phyloP scores from a whole-genome alignment of 2,329 filamentous ascomycete species.

The Penicillium sclerotigenum region DNA sequence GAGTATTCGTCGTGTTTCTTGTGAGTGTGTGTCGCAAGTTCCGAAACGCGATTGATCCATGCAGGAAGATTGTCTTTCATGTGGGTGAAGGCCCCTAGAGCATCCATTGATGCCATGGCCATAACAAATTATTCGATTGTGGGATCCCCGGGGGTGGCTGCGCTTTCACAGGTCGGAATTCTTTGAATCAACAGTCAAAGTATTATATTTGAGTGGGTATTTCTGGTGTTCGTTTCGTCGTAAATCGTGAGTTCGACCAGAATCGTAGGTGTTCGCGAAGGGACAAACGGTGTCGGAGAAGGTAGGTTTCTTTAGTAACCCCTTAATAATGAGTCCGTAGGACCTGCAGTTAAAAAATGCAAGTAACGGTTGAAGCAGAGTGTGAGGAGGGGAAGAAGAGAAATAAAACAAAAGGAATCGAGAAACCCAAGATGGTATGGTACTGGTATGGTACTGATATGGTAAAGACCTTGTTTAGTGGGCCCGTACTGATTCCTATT shows the following conservation, averaged over 20 bases:
- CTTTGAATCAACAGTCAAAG: not conserved
- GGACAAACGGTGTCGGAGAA: not conserved
- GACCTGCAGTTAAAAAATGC: constrained; percentile 1
- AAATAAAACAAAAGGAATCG: constrained; percentile 13
- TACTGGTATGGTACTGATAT: constrained; percentile 11
- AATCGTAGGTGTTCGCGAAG: not conserved
- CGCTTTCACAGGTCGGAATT: not conserved
- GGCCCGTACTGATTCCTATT: no score
- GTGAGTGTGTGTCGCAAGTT: constrained; percentile 41
- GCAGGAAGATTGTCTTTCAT: constrained; percentile 44
- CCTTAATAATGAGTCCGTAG: not conserved
- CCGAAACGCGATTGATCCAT: constrained; percentile 45
- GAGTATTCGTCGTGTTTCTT: constrained; percentile 44
- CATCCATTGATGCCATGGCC: constrained; percentile 35
- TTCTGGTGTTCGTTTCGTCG: constrained; percentile 15
- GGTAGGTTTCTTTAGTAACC: not conserved
- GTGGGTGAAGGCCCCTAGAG: constrained; percentile 45
- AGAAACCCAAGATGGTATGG: constrained; percentile 14
- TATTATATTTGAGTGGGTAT: not conserved
- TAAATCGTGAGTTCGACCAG: constrained; percentile 10
- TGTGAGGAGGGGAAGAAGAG: constrained; percentile 10
- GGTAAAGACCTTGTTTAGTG: constrained; percentile 6
- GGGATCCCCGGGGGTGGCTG: not conserved
- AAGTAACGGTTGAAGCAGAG: constrained; percentile 16
- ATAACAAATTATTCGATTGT: not conserved